A percentile compares a stretch with the other conserved stretches of the same genome.
These are phyloP conservation scores for Azolla pinnata DNA, from an alignment of 75 land plant genomes.

Conservation along the genomic window DNA sequence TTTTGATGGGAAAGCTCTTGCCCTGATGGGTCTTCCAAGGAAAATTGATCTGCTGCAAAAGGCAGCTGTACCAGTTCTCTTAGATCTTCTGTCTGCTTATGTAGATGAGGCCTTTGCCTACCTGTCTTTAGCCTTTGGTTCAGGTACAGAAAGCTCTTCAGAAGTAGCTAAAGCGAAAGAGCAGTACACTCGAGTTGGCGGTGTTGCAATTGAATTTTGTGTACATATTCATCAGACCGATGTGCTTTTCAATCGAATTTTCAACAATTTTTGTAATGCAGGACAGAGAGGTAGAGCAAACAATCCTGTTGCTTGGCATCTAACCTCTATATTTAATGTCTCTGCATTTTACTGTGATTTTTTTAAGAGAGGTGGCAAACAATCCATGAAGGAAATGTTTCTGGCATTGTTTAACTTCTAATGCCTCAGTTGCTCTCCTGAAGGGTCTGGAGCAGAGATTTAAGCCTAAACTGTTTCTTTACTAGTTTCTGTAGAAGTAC, in stretches of 20 bases:
- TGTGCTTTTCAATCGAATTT: constrained; percentile 73
- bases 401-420: too few species aligned
- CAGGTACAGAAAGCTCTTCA: constrained; percentile 10
- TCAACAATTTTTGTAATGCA: constrained; percentile 67
- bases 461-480: too few species aligned
- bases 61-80: constrained; percentile 69
- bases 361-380: too few species aligned
- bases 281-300: constrained; percentile 93
- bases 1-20: constrained; percentile 88
- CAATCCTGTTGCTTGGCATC: too few species aligned
- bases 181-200: constrained; percentile 95
- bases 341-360: too few species aligned
- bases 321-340: too few species aligned
- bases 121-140: constrained; percentile 66
- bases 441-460: too few species aligned
- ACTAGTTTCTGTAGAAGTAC: too few species aligned
- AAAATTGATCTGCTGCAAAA: constrained; percentile 52
- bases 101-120: constrained; percentile 96
- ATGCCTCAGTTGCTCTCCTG: too few species aligned
- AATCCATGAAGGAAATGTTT: too few species aligned
- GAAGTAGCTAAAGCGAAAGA: constrained; percentile 49
- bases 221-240: constrained; percentile 80
- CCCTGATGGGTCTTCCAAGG: constrained; percentile 91
- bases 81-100: constrained; percentile 72
- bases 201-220: constrained; percentile 98